phyloP scores from a whole-genome alignment of 2,329 filamentous ascomycete species.

The Colletotrichum abscissum region DNA sequence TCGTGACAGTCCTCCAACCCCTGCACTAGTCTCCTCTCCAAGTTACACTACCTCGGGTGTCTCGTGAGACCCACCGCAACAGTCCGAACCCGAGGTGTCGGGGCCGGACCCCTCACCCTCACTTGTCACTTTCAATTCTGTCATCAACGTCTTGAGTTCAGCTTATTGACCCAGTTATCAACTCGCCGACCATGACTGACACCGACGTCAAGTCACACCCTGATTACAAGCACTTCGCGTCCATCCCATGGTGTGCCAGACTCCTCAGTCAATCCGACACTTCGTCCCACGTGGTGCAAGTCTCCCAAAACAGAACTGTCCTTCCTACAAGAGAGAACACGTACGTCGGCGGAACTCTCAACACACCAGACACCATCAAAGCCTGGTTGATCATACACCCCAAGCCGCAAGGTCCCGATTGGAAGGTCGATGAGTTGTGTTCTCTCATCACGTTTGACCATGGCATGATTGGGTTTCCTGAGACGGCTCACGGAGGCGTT shows the following conservation, averaged over 20 bases:
- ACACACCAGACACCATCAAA: slow-evolving; percentile 41
- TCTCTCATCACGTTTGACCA: slow-evolving; percentile 47
- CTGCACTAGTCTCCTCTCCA: background rate
- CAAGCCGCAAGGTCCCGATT: slow-evolving; percentile 35
- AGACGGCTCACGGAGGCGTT: slow-evolving; percentile 51
- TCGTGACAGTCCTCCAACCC: background rate
- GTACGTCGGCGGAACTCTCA: slow-evolving; percentile 48
- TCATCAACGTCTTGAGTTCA: background rate
- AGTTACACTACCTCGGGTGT: background rate
- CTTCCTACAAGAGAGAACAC: slow-evolving; percentile 40
- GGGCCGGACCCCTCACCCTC: background rate
- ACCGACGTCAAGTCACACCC: slow-evolving; percentile 11
- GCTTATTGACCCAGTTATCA: background rate
- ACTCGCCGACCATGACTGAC: slow-evolving; percentile 6
- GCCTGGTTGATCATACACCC: slow-evolving; percentile 51
- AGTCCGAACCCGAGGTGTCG: background rate
- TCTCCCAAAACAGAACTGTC: slow-evolving; percentile 25
- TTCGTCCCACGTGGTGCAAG: slow-evolving; percentile 18
- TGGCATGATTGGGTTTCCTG: slow-evolving; percentile 46
- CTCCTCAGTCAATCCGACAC: slow-evolving; percentile 44
- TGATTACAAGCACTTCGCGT: slow-evolving; percentile 44
- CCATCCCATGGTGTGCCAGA: slow-evolving; percentile 50
- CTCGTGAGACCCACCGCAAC: background rate
- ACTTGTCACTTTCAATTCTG: no score
- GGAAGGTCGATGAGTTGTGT: slow-evolving; percentile 43